Evolutionary conservation across 2,329 filamentous ascomycete genomes (phyloP), one percentile per base, ranked within the genome.

Genomic region (Paracamarosporium sp.): DNA sequence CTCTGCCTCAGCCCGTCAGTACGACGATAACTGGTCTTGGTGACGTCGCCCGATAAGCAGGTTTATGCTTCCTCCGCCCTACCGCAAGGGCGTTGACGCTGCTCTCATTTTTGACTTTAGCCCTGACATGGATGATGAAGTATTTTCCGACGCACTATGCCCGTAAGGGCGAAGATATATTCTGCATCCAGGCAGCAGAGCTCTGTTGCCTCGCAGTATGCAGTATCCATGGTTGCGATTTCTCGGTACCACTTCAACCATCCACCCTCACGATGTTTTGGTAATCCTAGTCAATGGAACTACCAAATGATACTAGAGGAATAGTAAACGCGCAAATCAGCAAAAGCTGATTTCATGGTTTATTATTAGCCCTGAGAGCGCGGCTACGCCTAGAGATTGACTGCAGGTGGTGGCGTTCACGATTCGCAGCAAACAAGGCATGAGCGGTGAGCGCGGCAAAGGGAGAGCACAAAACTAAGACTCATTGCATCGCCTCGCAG

Each of bases 41-140:
- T 24, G 30, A 28, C 20, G 27, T 53, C 40, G 8, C 35, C 11
- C 36, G 25, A 38, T 50, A 3, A 35, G 17, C 15, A n/a, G n/a
- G 46, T 35, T 41, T 48, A 53, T 33, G 52, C 53, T 47, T 56
- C 36, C 56, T 71, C 69, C 74, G 70, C 69, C 69, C 62, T 74
- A 68, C 71, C 71, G 70, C 69, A 75, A 74, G 53, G 71, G 72
- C 44, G 44, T 47, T 47, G 44, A 66, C 65, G 61, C 59, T 61
- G 58, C 50, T 65, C 62, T 61, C 52, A 61, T 57, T 51, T 57
- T 59, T 46, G 62, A 46, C 57, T 55, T 60, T n/a, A n/a, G n/a
- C n/a, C n/a, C n/a, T n/a, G n/a, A n/a, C n/a, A n/a, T n/a, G n/a
- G n/a, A n/a, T n/a, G n/a, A n/a, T n/a, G n/a, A n/a, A n/a, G n/a